phyloP scores from a whole-genome alignment of 139 green algal genomes.

The Picochlorum sp. region DNA sequence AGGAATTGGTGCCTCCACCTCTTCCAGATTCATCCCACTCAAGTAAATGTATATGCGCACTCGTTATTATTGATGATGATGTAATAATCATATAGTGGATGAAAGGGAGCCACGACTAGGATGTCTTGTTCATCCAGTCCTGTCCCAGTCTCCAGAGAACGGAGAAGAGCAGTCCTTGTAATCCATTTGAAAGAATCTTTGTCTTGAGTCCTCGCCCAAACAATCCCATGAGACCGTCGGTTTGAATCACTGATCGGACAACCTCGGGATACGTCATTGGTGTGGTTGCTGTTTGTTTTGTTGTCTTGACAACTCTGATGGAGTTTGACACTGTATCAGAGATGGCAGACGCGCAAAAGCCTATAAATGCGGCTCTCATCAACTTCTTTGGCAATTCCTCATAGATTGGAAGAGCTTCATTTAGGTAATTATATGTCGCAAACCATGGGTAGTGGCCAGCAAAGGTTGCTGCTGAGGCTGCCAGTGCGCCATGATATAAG shows the following conservation, averaged over 20 bases:
- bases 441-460: slow-evolving; percentile 92
- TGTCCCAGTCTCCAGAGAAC: slow-evolving; percentile 76
- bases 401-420: slow-evolving; percentile 34
- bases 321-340: slow-evolving; percentile 84
- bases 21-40: slow-evolving; percentile 96
- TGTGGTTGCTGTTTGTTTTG: slow-evolving; percentile 70
- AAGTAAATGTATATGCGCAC: slow-evolving; percentile 58
- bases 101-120: not conserved
- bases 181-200: slow-evolving; percentile 74
- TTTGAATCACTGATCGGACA: slow-evolving; percentile 58
- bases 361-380: slow-evolving; percentile 72
- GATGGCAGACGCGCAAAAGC: slow-evolving; percentile 69
- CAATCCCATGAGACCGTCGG: slow-evolving; percentile 74
- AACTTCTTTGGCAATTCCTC: slow-evolving; percentile 59
- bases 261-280: slow-evolving; percentile 65
- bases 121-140: slow-evolving; percentile 42
- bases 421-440: slow-evolving; percentile 54
- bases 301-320: slow-evolving; percentile 86
- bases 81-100: slow-evolving; percentile 3
- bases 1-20: slow-evolving; percentile 92
- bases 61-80: slow-evolving; percentile 14
- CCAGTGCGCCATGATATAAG: slow-evolving; percentile 79
- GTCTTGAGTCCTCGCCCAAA: slow-evolving; percentile 76
- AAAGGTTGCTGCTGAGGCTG: slow-evolving; percentile 72
- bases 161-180: slow-evolving; percentile 68